A percentile compares a stretch with the other conserved stretches of the same genome.
Evolutionary conservation across 257 asterid genomes (phyloP).

Genomic region (Mentha longifolia): DNA sequence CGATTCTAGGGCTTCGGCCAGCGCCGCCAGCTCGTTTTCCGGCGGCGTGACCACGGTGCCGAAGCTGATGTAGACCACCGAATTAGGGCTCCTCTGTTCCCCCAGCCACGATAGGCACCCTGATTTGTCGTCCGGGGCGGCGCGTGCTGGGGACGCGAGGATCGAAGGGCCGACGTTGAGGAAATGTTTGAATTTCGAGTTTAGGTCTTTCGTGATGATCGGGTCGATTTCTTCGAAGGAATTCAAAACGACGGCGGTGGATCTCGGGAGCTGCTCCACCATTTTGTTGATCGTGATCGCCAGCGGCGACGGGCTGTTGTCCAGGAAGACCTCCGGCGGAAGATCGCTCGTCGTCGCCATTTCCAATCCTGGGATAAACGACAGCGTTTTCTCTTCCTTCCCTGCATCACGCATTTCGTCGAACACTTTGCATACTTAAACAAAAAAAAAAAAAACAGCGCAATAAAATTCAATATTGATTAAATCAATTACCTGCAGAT

Average conservation of each 20-base stretch:
- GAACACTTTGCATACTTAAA: background rate
- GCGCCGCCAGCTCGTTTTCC: slow-evolving; percentile 49
- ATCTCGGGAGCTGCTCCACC: slow-evolving; percentile 57
- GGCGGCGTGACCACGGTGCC: slow-evolving; percentile 65
- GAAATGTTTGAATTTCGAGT: slow-evolving; percentile 51
- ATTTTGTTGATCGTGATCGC: slow-evolving; percentile 55
- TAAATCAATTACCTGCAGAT: slow-evolving; percentile 33
- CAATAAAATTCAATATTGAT: background rate
- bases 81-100: slow-evolving; percentile 33
- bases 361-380: slow-evolving; percentile 63
- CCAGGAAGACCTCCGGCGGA: slow-evolving; percentile 55
- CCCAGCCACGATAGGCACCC: slow-evolving; percentile 69
- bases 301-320: slow-evolving; percentile 47
- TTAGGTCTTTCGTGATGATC: slow-evolving; percentile 44
- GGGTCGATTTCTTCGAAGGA: slow-evolving; percentile 81
- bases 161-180: slow-evolving; percentile 72
- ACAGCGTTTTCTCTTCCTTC: slow-evolving; percentile 35
- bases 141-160: slow-evolving; percentile 34
- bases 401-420: slow-evolving; percentile 9
- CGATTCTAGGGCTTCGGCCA: slow-evolving; percentile 65
- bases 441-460: too few relatives aligned
- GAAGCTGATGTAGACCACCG: slow-evolving; percentile 68
- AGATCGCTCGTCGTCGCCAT: slow-evolving; percentile 46
- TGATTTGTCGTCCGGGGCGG: slow-evolving; percentile 38
- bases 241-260: slow-evolving; percentile 59